A percentile compares a stretch with the other conserved stretches of the same genome.
Evolutionary conservation across 2,329 filamentous ascomycete species (phyloP).

Genomic region (Fusarium hostae): DNA sequence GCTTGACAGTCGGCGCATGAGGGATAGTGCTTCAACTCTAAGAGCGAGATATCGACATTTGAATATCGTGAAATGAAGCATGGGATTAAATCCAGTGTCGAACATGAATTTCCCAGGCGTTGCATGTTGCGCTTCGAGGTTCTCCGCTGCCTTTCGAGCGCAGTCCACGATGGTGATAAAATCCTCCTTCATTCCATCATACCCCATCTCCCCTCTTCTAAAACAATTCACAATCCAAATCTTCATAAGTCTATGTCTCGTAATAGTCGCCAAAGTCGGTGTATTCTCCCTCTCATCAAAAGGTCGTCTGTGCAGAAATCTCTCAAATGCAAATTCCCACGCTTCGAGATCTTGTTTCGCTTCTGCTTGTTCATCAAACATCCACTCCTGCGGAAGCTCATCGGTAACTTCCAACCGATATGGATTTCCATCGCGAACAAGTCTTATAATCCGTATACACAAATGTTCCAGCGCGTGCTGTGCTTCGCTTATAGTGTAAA

Average conservation of each 20-base stretch:
- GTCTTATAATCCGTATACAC: slow-evolving; percentile 43
- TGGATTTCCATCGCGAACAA: slow-evolving; percentile 46
- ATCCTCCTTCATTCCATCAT: slow-evolving; percentile 46
- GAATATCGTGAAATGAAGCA: slow-evolving; percentile 52
- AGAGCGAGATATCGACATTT: slow-evolving; percentile 54
- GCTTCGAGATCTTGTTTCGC: slow-evolving; percentile 39
- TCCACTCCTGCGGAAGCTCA: slow-evolving; percentile 16
- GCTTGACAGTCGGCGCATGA: slow-evolving; percentile 47
- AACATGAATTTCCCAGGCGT: slow-evolving; percentile 51
- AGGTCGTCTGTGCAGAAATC: not conserved
- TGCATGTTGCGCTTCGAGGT: not conserved
- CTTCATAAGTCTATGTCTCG: slow-evolving; percentile 47
- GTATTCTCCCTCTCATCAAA: slow-evolving; percentile 5
- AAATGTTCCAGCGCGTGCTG: slow-evolving; percentile 47
- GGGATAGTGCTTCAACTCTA: slow-evolving; percentile 48
- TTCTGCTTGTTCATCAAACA: slow-evolving; percentile 38
- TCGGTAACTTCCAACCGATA: slow-evolving; percentile 39
- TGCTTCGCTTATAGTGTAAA: slow-evolving; percentile 38
- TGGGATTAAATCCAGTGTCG: slow-evolving; percentile 54
- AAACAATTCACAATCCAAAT: slow-evolving; percentile 51
- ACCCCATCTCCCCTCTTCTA: slow-evolving; percentile 47
- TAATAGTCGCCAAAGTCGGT: slow-evolving; percentile 40
- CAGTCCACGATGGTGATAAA: slow-evolving; percentile 49
- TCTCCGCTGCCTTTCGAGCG: slow-evolving; percentile 32
- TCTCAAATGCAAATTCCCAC: slow-evolving; percentile 48